Percentiles rank a stretch among this genome's conserved stretches.
Conservation (phyloP, 257 asterid genomes). For the Nicotiana knightiana region DNA sequence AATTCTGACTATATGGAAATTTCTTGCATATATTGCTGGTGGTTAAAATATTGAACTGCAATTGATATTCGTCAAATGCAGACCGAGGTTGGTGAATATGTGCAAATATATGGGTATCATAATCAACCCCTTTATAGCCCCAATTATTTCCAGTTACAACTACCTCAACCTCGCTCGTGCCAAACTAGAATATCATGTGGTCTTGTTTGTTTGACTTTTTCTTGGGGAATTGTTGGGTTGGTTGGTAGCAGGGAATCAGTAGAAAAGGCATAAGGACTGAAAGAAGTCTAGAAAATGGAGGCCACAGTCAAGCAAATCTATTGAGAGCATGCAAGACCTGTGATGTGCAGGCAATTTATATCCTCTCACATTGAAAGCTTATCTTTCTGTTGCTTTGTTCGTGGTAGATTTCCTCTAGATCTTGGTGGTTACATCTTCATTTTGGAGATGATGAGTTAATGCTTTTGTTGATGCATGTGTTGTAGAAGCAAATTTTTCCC, state of each 20-base stretch:
- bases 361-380: neutral
- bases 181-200: neutral
- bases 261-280: neutral
- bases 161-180: too few relatives aligned
- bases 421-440: neutral
- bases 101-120: constrained; percentile 95
- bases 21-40: neutral
- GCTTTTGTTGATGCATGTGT: neutral
- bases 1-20: constrained; percentile 13
- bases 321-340: neutral
- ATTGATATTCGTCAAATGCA: constrained; percentile 16
- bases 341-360: neutral
- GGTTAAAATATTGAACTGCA: neutral
- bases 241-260: neutral
- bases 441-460: neutral
- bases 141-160: neutral
- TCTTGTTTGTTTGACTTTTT: neutral
- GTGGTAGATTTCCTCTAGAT: constrained; percentile 1
- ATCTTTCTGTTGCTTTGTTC: neutral
- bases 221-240: neutral
- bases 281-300: neutral
- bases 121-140: neutral
- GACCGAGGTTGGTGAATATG: constrained; percentile 90
- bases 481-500: neutral
- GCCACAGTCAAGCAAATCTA: neutral